Evolutionary conservation across 2,329 filamentous ascomycete genomes (phyloP).

Genomic region (Hymenoscyphus fructigenus): DNA sequence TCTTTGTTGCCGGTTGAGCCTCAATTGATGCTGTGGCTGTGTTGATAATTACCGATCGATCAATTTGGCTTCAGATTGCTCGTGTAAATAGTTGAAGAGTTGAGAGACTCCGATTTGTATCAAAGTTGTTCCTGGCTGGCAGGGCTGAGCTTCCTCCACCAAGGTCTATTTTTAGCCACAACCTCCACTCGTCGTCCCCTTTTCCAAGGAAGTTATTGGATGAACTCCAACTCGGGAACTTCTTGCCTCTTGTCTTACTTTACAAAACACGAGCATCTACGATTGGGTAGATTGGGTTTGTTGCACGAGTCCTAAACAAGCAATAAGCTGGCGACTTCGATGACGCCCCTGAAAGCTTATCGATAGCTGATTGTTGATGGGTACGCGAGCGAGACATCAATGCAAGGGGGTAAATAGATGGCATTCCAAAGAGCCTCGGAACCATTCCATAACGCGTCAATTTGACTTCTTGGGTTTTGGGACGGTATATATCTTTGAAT

Average conservation of each 20-base stretch:
- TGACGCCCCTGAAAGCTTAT: slow-evolving; percentile 5
- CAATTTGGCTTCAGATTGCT: not conserved
- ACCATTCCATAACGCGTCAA: not conserved
- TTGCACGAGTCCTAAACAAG: not conserved
- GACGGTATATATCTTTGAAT: not conserved
- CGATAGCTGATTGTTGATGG: not conserved
- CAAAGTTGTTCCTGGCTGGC: too few relatives aligned
- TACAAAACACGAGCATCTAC: not conserved
- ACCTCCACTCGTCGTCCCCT: not conserved
- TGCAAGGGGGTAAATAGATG: not conserved
- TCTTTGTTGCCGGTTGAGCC: not conserved
- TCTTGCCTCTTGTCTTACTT: not conserved
- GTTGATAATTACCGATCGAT: not conserved
- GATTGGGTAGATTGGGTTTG: not conserved
- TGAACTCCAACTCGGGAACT: not conserved
- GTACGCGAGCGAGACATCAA: not conserved
- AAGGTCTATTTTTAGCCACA: not conserved
- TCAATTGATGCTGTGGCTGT: not conserved
- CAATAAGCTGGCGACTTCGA: not conserved
- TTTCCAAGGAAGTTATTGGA: not conserved
- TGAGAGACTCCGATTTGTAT: not conserved
- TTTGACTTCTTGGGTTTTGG: too few relatives aligned
- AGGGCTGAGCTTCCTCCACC: not conserved
- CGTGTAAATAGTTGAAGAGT: not conserved
- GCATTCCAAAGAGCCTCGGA: not conserved